These are phyloP conservation scores for Trichoderma asperelloides DNA, from an alignment of 495 filamentous ascomycete genomes.

Conservation along the genomic window DNA sequence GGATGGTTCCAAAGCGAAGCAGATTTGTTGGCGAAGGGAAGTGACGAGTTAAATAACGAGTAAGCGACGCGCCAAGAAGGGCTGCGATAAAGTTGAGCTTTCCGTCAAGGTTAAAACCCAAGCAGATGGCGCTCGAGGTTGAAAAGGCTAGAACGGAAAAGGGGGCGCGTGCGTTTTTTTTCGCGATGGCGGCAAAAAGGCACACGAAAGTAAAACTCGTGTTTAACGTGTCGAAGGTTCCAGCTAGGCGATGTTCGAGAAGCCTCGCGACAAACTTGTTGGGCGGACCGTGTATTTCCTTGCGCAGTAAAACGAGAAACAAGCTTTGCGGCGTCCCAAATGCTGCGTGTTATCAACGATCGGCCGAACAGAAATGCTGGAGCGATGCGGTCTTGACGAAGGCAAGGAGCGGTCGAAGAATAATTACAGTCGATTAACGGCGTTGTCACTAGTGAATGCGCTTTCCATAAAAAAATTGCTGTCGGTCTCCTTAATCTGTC, in stretches of 20 bases:
- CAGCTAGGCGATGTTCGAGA: not conserved
- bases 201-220: not conserved
- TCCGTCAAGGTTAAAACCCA: not conserved
- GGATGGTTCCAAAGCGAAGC: not conserved
- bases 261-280: not conserved
- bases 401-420: constrained; percentile 6
- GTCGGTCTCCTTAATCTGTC: not conserved
- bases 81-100: not conserved
- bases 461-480: constrained; percentile 13
- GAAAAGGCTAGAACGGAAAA: not conserved
- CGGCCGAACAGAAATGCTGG: not conserved
- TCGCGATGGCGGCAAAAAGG: not conserved
- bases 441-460: constrained; percentile 18
- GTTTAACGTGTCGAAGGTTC: not conserved
- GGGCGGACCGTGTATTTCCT: not conserved
- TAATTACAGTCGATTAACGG: constrained; percentile 19
- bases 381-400: not conserved
- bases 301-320: not conserved
- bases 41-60: not conserved
- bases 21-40: not conserved
- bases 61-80: not conserved
- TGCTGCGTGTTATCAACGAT: not conserved
- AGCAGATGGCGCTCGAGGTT: not conserved
- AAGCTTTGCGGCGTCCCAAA: not conserved
- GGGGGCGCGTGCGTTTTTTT: not conserved